These are phyloP conservation scores for Rutidosis leptorrhynchoides DNA, from an alignment of 129 eudicot genomes.

Conservation along the genomic window DNA sequence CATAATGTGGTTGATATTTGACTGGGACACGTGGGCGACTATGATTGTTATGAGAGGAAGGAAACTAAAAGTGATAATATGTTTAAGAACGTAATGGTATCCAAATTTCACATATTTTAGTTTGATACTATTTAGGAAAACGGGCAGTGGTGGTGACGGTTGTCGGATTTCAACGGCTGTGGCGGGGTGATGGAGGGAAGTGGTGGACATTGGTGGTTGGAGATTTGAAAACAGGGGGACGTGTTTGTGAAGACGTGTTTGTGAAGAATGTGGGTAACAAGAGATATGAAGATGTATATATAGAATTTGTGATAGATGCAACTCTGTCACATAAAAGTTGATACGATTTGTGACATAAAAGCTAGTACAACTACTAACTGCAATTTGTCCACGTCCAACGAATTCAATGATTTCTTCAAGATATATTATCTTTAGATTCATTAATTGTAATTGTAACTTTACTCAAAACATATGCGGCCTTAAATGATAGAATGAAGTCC, in stretches of 20 bases:
- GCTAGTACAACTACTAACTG: conserved; percentile 35
- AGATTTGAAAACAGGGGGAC: background rate
- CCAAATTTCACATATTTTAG: conserved; percentile 45
- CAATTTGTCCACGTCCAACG: conserved; percentile 22
- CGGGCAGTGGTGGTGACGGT: conserved; percentile 24
- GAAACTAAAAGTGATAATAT: conserved; percentile 34
- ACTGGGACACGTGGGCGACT: conserved; percentile 24
- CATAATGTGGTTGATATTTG: conserved; percentile 29
- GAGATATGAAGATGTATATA: conserved; percentile 21
- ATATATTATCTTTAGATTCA: conserved; percentile 19
- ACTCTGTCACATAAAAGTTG: conserved; percentile 17
- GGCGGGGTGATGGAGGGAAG: conserved; percentile 20
- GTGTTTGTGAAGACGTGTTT: background rate
- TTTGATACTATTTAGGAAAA: conserved; percentile 28
- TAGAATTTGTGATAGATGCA: conserved; percentile 9
- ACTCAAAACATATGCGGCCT: too few species aligned
- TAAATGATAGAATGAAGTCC: too few species aligned
- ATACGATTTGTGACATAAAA: too few species aligned
- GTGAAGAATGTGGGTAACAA: conserved; percentile 9
- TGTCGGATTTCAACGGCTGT: conserved; percentile 12
- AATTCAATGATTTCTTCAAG: conserved; percentile 23
- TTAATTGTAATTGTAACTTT: too few species aligned
- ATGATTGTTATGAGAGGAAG: conserved; percentile 26
- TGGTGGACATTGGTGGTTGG: conserved; percentile 30
- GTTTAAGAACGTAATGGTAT: conserved; percentile 43